Conservation (phyloP, 169 alveolate genomes). For the Amoebophrya sp. region DNA sequence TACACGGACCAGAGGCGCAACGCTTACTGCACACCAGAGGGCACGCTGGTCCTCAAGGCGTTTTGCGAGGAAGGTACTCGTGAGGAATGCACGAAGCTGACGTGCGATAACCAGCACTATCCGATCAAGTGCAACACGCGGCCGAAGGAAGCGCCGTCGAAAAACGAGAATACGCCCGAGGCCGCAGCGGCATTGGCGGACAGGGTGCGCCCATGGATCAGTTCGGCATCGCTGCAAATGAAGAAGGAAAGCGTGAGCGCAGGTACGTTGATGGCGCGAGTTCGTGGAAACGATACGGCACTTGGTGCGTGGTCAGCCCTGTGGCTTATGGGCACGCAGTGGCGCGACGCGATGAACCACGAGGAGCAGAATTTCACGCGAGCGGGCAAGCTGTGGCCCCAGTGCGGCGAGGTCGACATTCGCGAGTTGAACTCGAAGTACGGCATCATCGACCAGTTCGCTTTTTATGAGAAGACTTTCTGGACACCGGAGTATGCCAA, state of each 20-base stretch:
- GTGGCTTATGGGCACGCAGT: neutral
- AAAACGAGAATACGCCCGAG: too few species aligned
- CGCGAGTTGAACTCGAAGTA: neutral
- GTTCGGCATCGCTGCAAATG: neutral
- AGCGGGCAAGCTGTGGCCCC: neutral
- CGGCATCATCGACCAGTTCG: neutral
- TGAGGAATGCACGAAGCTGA: neutral
- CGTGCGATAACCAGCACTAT: neutral
- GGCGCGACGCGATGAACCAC: neutral
- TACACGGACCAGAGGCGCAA: slow-evolving; percentile 8
- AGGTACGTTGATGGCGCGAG: neutral
- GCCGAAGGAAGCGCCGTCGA: neutral
- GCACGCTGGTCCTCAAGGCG: neutral
- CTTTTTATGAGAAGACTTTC: neutral
- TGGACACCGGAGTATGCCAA: neutral
- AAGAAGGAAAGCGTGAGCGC: neutral
- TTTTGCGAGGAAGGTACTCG: neutral
- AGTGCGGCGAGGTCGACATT: slow-evolving; percentile 17
- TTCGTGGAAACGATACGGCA: neutral
- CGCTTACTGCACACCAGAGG: neutral
- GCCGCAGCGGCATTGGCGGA: neutral
- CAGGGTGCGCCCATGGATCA: neutral
- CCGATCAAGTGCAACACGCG: neutral
- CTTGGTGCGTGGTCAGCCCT: neutral
- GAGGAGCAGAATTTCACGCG: neutral